Conservation (phyloP, 805 yeast genomes). For the Metschnikowia amazonensis region DNA sequence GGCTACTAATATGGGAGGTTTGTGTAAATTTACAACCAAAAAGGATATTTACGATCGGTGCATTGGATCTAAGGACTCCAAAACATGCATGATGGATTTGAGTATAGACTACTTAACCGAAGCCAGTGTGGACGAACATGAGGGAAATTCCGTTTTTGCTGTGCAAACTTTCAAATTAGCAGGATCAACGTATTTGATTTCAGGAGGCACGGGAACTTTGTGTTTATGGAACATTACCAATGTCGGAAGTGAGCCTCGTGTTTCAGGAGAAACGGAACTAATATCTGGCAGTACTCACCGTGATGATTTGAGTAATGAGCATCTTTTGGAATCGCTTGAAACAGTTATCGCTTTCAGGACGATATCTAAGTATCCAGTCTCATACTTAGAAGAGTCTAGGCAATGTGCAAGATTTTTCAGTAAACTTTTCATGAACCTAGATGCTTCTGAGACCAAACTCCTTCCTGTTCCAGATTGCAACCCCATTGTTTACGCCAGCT, state of each 20-base stretch:
- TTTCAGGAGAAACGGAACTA: constrained; percentile 4
- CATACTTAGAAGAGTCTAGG: constrained; percentile 72
- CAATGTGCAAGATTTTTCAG: constrained; percentile 78
- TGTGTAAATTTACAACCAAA: constrained; percentile 27
- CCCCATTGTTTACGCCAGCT: constrained; percentile 79
- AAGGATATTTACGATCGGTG: constrained; percentile 11
- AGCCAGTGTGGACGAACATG: constrained; percentile 9
- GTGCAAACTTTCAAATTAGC: constrained; percentile 44
- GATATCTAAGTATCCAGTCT: constrained; percentile 69
- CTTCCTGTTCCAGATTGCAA: constrained; percentile 75
- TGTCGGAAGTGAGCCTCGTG: constrained; percentile 17
- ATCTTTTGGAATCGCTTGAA: constrained; percentile 58
- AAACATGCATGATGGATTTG: constrained; percentile 8
- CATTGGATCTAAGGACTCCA: constrained; percentile 1
- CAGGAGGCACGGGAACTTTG: constrained; percentile 72
- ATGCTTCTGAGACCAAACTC: constrained; percentile 63
- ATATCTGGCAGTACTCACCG: background rate
- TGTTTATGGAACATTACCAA: constrained; percentile 63
- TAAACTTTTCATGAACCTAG: constrained; percentile 58
- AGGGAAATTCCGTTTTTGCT: constrained; percentile 45
- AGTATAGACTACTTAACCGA: constrained; percentile 1
- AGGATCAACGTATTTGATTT: constrained; percentile 46
- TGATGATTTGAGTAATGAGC: constrained; percentile 46
- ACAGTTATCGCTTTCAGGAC: constrained; percentile 68
- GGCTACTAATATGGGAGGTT: constrained; percentile 49